Evolutionary conservation across 2,329 filamentous ascomycete genomes (phyloP), one percentile per base, ranked within the genome.

Genomic region (Parascedosporium putredinis): DNA sequence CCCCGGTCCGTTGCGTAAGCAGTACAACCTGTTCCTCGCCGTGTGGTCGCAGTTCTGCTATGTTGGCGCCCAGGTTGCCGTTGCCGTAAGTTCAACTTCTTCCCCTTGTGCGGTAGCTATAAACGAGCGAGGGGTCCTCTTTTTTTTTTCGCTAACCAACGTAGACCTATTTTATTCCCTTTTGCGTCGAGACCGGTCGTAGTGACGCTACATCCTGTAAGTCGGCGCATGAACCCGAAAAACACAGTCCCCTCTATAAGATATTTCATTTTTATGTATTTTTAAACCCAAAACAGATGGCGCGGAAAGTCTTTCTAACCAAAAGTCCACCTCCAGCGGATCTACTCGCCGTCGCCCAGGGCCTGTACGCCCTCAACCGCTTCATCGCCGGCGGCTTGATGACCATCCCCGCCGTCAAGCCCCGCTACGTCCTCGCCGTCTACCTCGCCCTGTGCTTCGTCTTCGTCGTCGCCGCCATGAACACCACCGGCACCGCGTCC

Each of bases 21-120:
- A 83, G 61, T 76, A 76, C 59, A 76, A 74, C 42, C 68, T 84
- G 2, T 81, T 83, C 65, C 71, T 78, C 49, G 79, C 76, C 24
- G 72, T 79, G 0, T 75, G 71, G 55, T 71, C 77, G 0, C 79
- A 83, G 57, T 83, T 82, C 64, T 81, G 76, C 62, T 83, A 83
- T 56, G 76, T 77, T 1, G 79, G 79, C 5, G 73, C 78, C 0
- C 78, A 82, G 59, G 69, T 76, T 4, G 74, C 70, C 2, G 69
- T 76, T 24, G 72, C 72, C 3, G 49, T 53, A 31, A 34, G 49
- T 45, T 27, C 14, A 10, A 16, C 38, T 36, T 16, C 18, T 6
- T 2, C 14, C 14, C 9, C 14, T 8, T n/a, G n/a, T n/a, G 9
- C 31, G 4, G 31, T 4, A 7, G 2, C n/a, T 16, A n/a, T 36